A percentile compares a stretch with the other conserved stretches of the same genome.
Evolutionary conservation across 495 filamentous ascomycete genomes (phyloP).

Genomic region (Talaromyces thailandensis): DNA sequence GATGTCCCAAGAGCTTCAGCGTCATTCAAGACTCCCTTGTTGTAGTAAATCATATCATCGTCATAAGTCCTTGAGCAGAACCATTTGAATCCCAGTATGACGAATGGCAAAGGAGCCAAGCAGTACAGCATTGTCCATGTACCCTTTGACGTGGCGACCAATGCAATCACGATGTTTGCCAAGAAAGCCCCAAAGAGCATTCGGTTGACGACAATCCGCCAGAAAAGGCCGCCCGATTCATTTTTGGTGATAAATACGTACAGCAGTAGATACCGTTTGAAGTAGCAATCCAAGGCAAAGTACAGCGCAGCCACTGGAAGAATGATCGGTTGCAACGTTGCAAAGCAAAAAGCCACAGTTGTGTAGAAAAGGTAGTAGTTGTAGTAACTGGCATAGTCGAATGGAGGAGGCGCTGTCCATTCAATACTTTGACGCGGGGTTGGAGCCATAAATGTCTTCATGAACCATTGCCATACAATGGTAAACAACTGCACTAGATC

Average conservation of each 20-base stretch:
- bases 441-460: conserved; percentile 72
- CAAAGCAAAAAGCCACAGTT: conserved; percentile 81
- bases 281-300: conserved; percentile 74
- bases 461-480: conserved; percentile 70
- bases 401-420: conserved; percentile 81
- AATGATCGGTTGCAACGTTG: conserved; percentile 78
- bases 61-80: conserved; percentile 76
- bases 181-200: conserved; percentile 76
- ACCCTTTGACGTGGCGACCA: conserved; percentile 56
- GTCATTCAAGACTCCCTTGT: conserved; percentile 49
- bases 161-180: conserved; percentile 67
- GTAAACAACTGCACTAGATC: conserved; percentile 81
- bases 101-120: conserved; percentile 67
- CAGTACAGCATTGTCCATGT: conserved; percentile 51
- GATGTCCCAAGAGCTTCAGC: conserved; percentile 40
- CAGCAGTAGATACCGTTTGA: conserved; percentile 92
- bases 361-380: conserved; percentile 92
- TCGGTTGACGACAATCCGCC: conserved; percentile 86
- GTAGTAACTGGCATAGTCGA: conserved; percentile 95
- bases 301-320: conserved; percentile 88
- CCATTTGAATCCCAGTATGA: conserved; percentile 78
- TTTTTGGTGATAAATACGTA: conserved; percentile 96
- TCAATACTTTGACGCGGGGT: conserved; percentile 92
- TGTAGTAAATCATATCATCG: conserved; percentile 65
- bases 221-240: conserved; percentile 90